phyloP scores from a whole-genome alignment of 805 yeast species.

The Monosporozyma unispora region DNA sequence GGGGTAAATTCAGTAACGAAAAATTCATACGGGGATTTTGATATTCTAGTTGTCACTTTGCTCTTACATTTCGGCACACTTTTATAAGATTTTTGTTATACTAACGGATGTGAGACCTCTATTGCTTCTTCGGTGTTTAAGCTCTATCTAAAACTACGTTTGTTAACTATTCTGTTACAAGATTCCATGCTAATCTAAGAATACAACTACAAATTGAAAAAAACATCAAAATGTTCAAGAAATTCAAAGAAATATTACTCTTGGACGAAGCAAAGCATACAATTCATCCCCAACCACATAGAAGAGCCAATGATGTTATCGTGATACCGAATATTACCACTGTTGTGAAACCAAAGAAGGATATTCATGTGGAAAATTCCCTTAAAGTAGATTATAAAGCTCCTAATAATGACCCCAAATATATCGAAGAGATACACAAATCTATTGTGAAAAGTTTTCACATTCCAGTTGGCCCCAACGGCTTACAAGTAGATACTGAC shows the following conservation, averaged over 20 bases:
- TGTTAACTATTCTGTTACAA: too few species aligned
- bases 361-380: neutral
- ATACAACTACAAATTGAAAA: too few species aligned
- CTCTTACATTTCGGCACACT: too few species aligned
- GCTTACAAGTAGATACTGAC: too few species aligned
- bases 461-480: neutral
- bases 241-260: neutral
- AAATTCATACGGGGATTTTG: too few species aligned
- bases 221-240: neutral
- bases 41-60: too few species aligned
- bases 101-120: too few species aligned
- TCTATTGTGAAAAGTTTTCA: neutral
- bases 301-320: neutral
- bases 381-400: slow-evolving; percentile 4
- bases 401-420: slow-evolving; percentile 5
- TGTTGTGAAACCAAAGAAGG: neutral
- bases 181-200: too few species aligned
- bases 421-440: neutral
- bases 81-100: too few species aligned
- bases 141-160: too few species aligned
- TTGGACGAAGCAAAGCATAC: neutral
- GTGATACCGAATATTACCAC: neutral
- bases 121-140: too few species aligned
- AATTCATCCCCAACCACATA: neutral
- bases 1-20: neutral